These are phyloP conservation scores for Paramecium octaurelia DNA, from an alignment of 73 alveolate species.

Conservation along the genomic window DNA sequence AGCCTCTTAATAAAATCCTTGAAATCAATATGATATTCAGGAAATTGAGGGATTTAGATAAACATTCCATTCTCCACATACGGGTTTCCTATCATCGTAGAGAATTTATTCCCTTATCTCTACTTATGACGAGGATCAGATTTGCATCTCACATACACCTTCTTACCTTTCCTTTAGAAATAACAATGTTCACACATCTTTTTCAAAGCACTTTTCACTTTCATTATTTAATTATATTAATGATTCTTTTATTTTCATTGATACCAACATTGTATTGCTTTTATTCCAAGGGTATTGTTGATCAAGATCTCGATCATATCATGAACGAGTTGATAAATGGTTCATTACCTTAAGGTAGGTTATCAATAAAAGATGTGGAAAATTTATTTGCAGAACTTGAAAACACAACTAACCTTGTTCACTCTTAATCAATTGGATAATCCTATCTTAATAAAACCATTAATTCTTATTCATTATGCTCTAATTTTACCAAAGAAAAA, in stretches of 20 bases:
- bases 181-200: conserved; percentile 58
- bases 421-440: neutral
- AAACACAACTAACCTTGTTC: neutral
- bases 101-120: conserved; percentile 50
- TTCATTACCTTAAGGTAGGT: neutral
- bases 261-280: neutral
- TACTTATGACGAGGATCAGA: conserved; percentile 62
- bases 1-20: conserved; percentile 31
- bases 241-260: neutral
- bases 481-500: neutral
- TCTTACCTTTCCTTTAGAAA: conserved; percentile 45
- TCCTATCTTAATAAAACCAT: neutral
- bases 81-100: neutral
- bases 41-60: conserved; percentile 25
- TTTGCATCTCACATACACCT: conserved; percentile 53
- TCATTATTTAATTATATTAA: conserved; percentile 34
- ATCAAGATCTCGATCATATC: neutral
- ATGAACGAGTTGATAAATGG: neutral
- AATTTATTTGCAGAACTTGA: neutral
- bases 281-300: neutral
- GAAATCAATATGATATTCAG: conserved; percentile 38
- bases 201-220: conserved; percentile 52
- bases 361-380: neutral
- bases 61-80: conserved; percentile 8
- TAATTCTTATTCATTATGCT: neutral